These are phyloP conservation scores for Solanum raphanifolium DNA, from an alignment of 257 asterid species.

Conservation along the genomic window DNA sequence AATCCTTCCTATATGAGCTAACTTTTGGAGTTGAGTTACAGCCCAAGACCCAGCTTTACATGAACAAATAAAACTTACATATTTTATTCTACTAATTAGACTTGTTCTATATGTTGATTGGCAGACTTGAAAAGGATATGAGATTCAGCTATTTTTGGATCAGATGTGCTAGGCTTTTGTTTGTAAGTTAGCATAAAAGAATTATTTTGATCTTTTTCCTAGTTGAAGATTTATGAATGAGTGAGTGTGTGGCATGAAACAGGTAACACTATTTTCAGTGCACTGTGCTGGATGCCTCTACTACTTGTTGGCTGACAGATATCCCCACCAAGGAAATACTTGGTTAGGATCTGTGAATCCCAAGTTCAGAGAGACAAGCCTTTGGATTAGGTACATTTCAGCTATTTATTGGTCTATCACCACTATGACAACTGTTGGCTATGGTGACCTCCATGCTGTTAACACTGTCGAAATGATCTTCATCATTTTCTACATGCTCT, in stretches of 20 bases:
- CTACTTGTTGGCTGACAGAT: conserved; percentile 56
- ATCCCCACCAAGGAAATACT: conserved; percentile 64
- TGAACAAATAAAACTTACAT: background rate
- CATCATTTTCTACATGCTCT: conserved; percentile 68
- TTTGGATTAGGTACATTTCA: conserved; percentile 48
- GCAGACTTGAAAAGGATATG: conserved; percentile 92
- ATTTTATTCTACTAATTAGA: background rate
- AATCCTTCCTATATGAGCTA: background rate
- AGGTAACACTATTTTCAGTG: conserved; percentile 71
- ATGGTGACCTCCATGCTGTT: conserved; percentile 86
- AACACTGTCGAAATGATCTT: conserved; percentile 74
- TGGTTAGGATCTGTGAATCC: conserved; percentile 54
- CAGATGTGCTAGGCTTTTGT: conserved; percentile 79
- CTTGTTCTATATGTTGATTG: background rate
- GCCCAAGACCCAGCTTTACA: background rate
- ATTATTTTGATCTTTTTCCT: background rate
- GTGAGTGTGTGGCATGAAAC: background rate
- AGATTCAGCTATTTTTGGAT: conserved; percentile 89
- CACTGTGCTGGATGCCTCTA: conserved; percentile 90
- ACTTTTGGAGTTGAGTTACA: background rate
- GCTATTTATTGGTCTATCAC: conserved; percentile 83
- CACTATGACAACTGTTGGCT: conserved; percentile 94
- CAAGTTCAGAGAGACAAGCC: conserved; percentile 51
- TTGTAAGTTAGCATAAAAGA: conserved; percentile 32
- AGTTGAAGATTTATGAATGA: background rate